These are phyloP conservation scores for Hyphopichia wangnamkhiaoensis DNA, from an alignment of 1,139 yeast genomes.

Conservation along the genomic window DNA sequence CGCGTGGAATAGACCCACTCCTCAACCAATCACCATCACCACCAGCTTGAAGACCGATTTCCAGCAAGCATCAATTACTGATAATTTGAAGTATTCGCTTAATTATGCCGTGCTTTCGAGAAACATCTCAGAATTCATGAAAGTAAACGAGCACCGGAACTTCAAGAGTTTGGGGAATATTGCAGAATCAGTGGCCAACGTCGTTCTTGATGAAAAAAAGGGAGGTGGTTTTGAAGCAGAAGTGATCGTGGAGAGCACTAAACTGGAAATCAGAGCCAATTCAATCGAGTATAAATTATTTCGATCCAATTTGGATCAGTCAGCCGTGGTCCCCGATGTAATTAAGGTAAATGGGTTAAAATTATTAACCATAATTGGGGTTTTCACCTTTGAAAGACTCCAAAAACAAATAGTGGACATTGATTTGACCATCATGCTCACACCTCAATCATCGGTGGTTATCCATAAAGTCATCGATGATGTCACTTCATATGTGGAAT, in stretches of 20 bases:
- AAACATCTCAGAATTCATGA: conserved; percentile 55
- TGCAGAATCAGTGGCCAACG: conserved; percentile 53
- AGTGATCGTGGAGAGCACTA: conserved; percentile 47
- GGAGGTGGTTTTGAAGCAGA: conserved; percentile 56
- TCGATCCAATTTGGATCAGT: conserved; percentile 23
- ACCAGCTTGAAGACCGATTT: conserved; percentile 69
- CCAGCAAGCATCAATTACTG: conserved; percentile 67
- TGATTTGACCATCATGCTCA: conserved; percentile 50
- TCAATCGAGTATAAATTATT: conserved; percentile 40
- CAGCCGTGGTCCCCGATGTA: conserved; percentile 30
- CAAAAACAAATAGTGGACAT: conserved; percentile 75
- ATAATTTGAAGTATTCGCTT: conserved; percentile 76
- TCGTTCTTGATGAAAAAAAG: conserved; percentile 47
- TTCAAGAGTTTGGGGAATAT: conserved; percentile 56
- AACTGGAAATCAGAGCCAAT: conserved; percentile 60
- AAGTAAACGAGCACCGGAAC: conserved; percentile 42
- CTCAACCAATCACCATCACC: conserved; percentile 68
- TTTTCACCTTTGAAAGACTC: conserved; percentile 83
- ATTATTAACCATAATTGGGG: conserved; percentile 80
- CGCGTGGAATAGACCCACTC: conserved; percentile 70
- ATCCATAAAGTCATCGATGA: conserved; percentile 44
- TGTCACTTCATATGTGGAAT: conserved; percentile 62
- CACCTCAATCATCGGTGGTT: conserved; percentile 33
- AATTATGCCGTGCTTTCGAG: conserved; percentile 85
- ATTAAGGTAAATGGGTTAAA: conserved; percentile 55